phyloP scores from a whole-genome alignment of 441 rosid genomes.

The Manihot esculenta region DNA sequence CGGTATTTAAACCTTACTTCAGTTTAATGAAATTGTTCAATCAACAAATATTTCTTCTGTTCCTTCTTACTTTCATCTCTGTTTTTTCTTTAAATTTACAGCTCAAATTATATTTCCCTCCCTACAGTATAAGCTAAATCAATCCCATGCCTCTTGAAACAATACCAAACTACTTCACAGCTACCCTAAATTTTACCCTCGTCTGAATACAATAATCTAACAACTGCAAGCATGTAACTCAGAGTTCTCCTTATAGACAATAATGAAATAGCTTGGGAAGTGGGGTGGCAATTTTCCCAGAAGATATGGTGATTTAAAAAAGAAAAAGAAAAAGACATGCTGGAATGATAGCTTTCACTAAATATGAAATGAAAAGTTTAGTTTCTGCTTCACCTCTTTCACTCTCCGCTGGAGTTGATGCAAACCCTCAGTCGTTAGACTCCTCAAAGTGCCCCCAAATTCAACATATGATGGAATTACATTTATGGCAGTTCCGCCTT shows the following conservation, averaged over 20 bases:
- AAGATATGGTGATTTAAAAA: too few relatives aligned
- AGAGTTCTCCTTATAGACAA: not conserved
- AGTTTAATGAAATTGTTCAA: too few relatives aligned
- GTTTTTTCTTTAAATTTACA: too few relatives aligned
- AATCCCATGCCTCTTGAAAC: not conserved
- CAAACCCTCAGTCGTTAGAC: conserved; percentile 77
- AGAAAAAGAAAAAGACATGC: not conserved
- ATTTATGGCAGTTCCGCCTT: conserved; percentile 51
- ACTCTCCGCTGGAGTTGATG: conserved; percentile 51
- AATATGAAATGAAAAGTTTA: not conserved
- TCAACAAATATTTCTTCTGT: too few relatives aligned
- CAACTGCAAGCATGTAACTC: not conserved
- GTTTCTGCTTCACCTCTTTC: conserved; percentile 49
- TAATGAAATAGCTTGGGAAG: not conserved
- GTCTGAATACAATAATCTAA: not conserved
- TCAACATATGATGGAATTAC: conserved; percentile 58
- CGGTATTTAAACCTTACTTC: too few relatives aligned
- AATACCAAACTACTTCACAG: not conserved
- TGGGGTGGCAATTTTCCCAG: not conserved
- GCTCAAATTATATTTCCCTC: too few relatives aligned
- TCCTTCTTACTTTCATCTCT: too few relatives aligned
- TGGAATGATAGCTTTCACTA: not conserved
- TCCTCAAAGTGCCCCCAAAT: conserved; percentile 83
- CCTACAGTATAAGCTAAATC: not conserved
- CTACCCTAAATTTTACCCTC: not conserved